Percentiles rank a stretch among this genome's conserved stretches.
Evolutionary conservation across 495 filamentous ascomycete genomes (phyloP).

Genomic region (Staphylotrichum tortipilum): DNA sequence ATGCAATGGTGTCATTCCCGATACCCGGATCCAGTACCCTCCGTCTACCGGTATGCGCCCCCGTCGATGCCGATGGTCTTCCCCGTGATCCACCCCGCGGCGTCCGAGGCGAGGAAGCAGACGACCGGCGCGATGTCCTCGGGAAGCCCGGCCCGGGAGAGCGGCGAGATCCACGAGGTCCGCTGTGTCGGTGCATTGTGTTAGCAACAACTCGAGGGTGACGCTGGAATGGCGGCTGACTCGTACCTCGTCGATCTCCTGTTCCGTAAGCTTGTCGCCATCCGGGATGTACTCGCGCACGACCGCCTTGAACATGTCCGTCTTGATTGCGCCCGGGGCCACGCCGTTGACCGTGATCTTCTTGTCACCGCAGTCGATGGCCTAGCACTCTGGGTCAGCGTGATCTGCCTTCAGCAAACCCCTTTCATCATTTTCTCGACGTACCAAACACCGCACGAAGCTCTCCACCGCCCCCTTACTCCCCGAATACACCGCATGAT

Average conservation of each 20-base stretch:
- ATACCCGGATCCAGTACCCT: neutral
- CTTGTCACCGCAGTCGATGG: too few species aligned
- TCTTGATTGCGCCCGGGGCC: too few species aligned
- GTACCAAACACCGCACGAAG: conserved; percentile 3
- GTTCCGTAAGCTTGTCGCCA: too few species aligned
- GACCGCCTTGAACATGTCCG: too few species aligned
- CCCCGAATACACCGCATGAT: conserved; percentile 50
- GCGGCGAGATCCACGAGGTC: conserved; percentile 44
- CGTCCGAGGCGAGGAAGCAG: conserved; percentile 49
- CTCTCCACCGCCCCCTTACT: conserved; percentile 36
- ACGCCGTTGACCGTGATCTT: too few species aligned
- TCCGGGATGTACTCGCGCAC: too few species aligned
- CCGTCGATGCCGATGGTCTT: conserved; percentile 38
- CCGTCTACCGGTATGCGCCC: conserved; percentile 13
- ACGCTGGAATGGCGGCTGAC: too few species aligned
- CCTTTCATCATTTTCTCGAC: too few species aligned
- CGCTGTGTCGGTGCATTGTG: conserved; percentile 6
- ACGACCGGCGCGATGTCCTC: conserved; percentile 52
- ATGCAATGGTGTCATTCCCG: neutral
- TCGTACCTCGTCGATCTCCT: too few species aligned
- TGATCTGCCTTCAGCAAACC: too few species aligned
- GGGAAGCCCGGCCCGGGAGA: conserved; percentile 47
- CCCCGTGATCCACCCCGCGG: conserved; percentile 54
- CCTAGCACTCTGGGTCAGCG: too few species aligned
- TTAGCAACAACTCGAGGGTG: too few species aligned